Conservation (phyloP, 1,284 basidiomycete species). For the Fistulinella cinereoalba region DNA sequence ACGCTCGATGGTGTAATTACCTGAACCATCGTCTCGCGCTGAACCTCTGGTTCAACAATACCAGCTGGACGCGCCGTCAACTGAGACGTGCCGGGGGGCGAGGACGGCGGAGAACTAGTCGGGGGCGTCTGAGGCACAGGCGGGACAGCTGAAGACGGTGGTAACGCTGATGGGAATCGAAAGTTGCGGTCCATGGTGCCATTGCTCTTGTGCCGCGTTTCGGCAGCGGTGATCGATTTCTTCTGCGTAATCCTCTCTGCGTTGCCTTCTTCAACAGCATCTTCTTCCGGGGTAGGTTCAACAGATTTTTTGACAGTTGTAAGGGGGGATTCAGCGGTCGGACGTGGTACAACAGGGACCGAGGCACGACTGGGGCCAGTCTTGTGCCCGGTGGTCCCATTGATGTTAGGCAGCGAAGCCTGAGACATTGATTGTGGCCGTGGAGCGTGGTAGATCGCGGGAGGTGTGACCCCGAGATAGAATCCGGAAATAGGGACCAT, state of each 20-base stretch:
- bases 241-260: constrained; percentile 3
- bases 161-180: constrained; percentile 55
- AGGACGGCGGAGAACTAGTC: constrained; percentile 12
- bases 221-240: constrained; percentile 11
- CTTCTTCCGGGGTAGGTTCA: constrained; percentile 53
- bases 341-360: constrained; percentile 18
- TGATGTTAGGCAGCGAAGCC: constrained; percentile 44
- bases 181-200: constrained; percentile 79
- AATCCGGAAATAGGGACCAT: constrained; percentile 84
- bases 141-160: constrained; percentile 24
- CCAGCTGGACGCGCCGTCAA: not conserved
- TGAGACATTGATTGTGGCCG: constrained; percentile 78
- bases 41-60: constrained; percentile 7
- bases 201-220: constrained; percentile 42
- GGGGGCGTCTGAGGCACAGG: constrained; percentile 7
- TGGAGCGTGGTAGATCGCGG: constrained; percentile 44
- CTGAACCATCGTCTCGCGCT: constrained; percentile 27
- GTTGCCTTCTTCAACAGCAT: constrained; percentile 30
- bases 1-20: constrained; percentile 59
- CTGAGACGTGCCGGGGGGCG: constrained; percentile 17
- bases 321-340: constrained; percentile 20
- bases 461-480: constrained; percentile 69
- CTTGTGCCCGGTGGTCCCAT: constrained; percentile 38
- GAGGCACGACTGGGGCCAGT: constrained; percentile 31
- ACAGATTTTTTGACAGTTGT: constrained; percentile 27